Conservation (phyloP, 2,329 filamentous ascomycete genomes). For the Cytospora piceicola region DNA sequence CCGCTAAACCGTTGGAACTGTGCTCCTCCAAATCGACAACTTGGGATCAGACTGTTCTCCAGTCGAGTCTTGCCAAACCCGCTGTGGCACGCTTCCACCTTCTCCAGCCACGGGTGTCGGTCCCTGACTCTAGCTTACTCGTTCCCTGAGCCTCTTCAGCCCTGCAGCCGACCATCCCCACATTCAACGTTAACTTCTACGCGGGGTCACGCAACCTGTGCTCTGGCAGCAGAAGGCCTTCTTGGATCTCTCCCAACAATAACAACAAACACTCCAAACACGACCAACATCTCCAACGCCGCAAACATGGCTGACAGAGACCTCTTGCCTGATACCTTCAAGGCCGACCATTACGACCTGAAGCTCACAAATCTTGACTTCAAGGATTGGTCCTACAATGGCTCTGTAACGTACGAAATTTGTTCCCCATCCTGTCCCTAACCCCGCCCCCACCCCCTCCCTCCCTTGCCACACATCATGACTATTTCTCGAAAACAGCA, state of each 20-base stretch:
- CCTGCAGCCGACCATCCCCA: constrained; percentile 10
- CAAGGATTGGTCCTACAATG: constrained; percentile 74
- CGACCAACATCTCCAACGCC: constrained; percentile 4
- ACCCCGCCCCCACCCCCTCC: not conserved
- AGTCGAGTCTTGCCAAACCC: not conserved
- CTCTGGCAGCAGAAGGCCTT: constrained; percentile 24
- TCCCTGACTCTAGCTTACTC: constrained; percentile 15
- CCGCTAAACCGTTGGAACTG: not conserved
- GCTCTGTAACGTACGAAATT: constrained; percentile 65
- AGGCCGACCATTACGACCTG: constrained; percentile 84
- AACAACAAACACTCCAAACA: not conserved
- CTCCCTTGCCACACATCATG: constrained; percentile 21
- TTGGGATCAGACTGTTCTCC: constrained; percentile 9
- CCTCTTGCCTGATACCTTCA: constrained; percentile 67
- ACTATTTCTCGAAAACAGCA: not conserved
- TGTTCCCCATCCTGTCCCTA: too few species aligned
- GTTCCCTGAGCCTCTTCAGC: constrained; percentile 3
- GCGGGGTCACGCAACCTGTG: constrained; percentile 29
- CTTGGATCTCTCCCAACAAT: constrained; percentile 36
- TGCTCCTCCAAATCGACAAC: not conserved
- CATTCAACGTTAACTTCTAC: constrained; percentile 10
- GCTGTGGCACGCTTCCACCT: constrained; percentile 4
- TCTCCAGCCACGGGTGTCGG: not conserved
- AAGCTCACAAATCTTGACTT: constrained; percentile 84
- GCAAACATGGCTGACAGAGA: constrained; percentile 62